Evolutionary conservation across 169 alveolate species (phyloP).

Genomic region (Plasmodium malariae): DNA sequence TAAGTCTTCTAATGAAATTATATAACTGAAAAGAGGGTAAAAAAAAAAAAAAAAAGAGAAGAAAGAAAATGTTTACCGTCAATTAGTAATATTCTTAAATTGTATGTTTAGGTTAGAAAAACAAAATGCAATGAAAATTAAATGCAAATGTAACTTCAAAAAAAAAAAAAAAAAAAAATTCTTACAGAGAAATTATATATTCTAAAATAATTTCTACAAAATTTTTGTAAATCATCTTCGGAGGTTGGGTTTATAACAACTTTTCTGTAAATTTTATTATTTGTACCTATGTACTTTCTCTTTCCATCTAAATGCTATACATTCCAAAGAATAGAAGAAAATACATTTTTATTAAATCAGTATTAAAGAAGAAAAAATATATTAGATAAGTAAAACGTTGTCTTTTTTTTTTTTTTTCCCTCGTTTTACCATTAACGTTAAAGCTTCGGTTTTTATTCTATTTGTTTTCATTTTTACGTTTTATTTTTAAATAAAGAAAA

Average conservation of each 20-base stretch:
- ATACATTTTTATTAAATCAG: background rate
- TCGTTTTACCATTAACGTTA: conserved; percentile 42
- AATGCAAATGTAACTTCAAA: no score
- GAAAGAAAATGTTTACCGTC: conserved; percentile 15
- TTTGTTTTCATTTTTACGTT: conserved; percentile 24
- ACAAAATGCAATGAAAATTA: no score
- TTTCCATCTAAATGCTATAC: conserved; percentile 52
- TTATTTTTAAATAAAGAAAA: background rate
- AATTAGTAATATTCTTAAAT: conserved; percentile 1
- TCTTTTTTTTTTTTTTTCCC: conserved; percentile 2
- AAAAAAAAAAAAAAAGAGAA: conserved; percentile 3
- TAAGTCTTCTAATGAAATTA: conserved; percentile 59
- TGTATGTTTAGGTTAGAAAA: no score
- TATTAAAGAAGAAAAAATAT: background rate
- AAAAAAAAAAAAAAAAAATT: conserved; percentile 3
- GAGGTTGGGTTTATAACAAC: conserved; percentile 74
- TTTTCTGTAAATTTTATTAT: conserved; percentile 67
- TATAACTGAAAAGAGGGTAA: conserved; percentile 42
- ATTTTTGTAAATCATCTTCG: conserved; percentile 77
- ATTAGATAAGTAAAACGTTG: background rate
- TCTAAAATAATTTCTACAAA: conserved; percentile 74
- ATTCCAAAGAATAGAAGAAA: background rate
- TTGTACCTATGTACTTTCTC: conserved; percentile 36
- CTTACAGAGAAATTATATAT: conserved; percentile 73
- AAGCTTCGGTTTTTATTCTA: conserved; percentile 39